Conservation (phyloP, 192 early-diverging fungal species). For the Umbelopsis isabellina region DNA sequence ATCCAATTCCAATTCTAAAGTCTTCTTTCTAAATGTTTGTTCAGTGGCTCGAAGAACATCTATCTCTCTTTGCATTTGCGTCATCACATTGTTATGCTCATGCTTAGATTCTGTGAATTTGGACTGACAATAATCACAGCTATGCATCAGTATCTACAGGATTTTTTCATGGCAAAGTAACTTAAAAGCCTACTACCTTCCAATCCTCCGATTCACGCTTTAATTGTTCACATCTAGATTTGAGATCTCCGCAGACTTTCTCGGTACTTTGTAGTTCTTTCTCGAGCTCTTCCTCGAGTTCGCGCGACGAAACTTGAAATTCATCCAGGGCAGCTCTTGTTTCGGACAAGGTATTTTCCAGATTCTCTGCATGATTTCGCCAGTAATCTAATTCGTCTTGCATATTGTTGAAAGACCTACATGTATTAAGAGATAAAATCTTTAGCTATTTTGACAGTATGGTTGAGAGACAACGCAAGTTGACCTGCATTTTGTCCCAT, state of each 20-base stretch:
- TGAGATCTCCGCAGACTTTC: conserved; percentile 64
- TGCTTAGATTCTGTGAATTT: conserved; percentile 69
- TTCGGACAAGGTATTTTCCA: conserved; percentile 57
- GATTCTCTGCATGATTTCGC: conserved; percentile 50
- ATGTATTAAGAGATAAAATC: background rate
- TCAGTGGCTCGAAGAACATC: conserved; percentile 71
- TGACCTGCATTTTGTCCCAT: background rate
- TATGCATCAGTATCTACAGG: background rate
- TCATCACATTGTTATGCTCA: conserved; percentile 65
- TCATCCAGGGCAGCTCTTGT: conserved; percentile 66
- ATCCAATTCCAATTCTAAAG: conserved; percentile 74
- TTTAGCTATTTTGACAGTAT: background rate
- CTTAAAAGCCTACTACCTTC: conserved; percentile 55
- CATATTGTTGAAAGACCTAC: conserved; percentile 51
- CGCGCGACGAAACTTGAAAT: conserved; percentile 66
- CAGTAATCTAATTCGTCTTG: conserved; percentile 75
- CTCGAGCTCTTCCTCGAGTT: conserved; percentile 74
- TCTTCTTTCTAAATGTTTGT: conserved; percentile 71
- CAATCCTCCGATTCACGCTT: conserved; percentile 70
- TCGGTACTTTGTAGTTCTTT: conserved; percentile 73
- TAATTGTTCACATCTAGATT: conserved; percentile 63
- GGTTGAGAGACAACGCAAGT: background rate
- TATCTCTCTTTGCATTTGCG: conserved; percentile 74
- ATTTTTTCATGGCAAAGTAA: background rate
- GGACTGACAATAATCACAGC: conserved; percentile 29